Evolutionary conservation across 257 asterid genomes (phyloP), one percentile per base, ranked within the genome.

Genomic region (Fraxinus americana): DNA sequence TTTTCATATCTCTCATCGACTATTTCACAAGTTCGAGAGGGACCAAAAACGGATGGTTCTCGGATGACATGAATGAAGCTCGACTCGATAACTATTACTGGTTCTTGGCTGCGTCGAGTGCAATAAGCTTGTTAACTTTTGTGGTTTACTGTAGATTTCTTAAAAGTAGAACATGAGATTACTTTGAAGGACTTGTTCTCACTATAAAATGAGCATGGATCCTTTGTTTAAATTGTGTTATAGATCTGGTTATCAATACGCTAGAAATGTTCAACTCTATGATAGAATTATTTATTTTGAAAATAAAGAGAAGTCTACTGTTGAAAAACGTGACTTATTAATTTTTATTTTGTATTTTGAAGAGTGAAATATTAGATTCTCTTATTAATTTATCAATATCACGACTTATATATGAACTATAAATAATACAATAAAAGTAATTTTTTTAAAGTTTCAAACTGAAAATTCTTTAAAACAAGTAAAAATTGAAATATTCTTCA

Each of bases 51-150:
- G 84, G 90, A 7, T 96, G 99, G 99, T 92, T 94, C 68, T 80
- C 90, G 0, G 97, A 94, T 45, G 94, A 92, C 57, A 88, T 90
- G 97, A 74, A 76, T 16, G 78, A 82, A 43, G 91, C 97, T 13
- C 79, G 97, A 19, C 88, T 94, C 6, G 98, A 94, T 79, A 87
- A 91, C 14, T 94, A 92, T 69, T 94, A 94, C 71, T 94, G 97
- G 97, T 88, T 94, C 57, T 77, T 94, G 50, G 88, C 97, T 1
- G 35, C 82, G 69, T 66, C 88, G 0, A 87, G 97, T 77, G 76
- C 86, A 0, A 1, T 84, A 12, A 92, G 97, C 73, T 83, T 92
- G 73, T 0, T 86, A 12, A 77, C 88, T 38, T 94, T 94, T 81
- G 78, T 87, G 0, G 65, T 71, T 14, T 92, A 88, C 68, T 86